phyloP scores from a whole-genome alignment of 2,329 filamentous ascomycete genomes.

The Aspergillus fumigatiaffinis region DNA sequence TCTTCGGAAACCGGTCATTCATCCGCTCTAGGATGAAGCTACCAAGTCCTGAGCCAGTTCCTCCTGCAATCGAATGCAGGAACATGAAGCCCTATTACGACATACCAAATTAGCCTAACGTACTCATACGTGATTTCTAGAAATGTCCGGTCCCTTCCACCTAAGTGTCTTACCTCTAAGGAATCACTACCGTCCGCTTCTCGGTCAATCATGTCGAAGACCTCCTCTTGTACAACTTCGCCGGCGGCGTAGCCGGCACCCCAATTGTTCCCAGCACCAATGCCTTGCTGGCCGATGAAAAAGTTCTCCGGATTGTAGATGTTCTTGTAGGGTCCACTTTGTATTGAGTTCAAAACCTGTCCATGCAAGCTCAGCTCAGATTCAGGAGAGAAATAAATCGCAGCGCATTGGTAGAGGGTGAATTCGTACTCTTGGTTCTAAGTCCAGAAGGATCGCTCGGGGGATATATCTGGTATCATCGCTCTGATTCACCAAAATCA shows the following conservation, averaged over 20 bases:
- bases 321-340: slow-evolving; percentile 90
- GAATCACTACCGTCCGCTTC: slow-evolving; percentile 98
- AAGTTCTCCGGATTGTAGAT: slow-evolving; percentile 99
- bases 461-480: slow-evolving; percentile 99
- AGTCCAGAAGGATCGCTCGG: slow-evolving; percentile 87
- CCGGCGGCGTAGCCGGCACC: slow-evolving; percentile 92
- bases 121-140: too few species aligned
- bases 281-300: slow-evolving; percentile 89
- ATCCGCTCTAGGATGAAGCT: slow-evolving; percentile 92
- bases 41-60: slow-evolving; percentile 91
- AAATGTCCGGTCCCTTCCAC: background rate
- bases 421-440: slow-evolving; percentile 74
- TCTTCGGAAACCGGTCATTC: slow-evolving; percentile 97
- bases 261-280: slow-evolving; percentile 97
- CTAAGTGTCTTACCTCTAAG: slow-evolving; percentile 61
- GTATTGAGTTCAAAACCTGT: slow-evolving; percentile 83
- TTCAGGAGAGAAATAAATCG: background rate
- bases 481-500: slow-evolving; percentile 53
- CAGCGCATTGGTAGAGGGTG: background rate
- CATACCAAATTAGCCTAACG: slow-evolving; percentile 1
- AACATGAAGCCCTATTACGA: slow-evolving; percentile 82
- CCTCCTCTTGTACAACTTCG: slow-evolving; percentile 88
- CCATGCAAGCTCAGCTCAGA: slow-evolving; percentile 4
- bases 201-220: slow-evolving; percentile 99
- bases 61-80: slow-evolving; percentile 94